A percentile compares a stretch with the other conserved stretches of the same genome.
These are phyloP conservation scores for Ustilago vetiveriae DNA, from an alignment of 1,284 basidiomycete species.

Conservation along the genomic window DNA sequence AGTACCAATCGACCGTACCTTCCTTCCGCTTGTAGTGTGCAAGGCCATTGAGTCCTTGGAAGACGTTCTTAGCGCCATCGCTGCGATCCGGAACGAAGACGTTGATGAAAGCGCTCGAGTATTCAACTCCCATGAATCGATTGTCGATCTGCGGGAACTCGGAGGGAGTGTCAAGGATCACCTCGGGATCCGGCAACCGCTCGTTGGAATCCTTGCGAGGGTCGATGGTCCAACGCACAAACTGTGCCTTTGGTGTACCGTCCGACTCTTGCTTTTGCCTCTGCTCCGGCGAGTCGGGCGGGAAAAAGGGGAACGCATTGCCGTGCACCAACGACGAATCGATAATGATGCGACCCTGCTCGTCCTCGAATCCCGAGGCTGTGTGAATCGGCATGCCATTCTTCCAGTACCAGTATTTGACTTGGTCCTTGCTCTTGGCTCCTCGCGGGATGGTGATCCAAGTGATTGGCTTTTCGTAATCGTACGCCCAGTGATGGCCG, in stretches of 20 bases:
- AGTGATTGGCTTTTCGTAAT: conserved; percentile 28
- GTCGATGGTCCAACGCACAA: conserved; percentile 35
- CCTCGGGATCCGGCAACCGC: conserved; percentile 23
- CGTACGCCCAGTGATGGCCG: conserved; percentile 31
- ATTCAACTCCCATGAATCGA: conserved; percentile 30
- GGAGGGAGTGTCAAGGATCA: conserved; percentile 33
- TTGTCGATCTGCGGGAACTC: conserved; percentile 43
- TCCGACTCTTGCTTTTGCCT: conserved; percentile 18
- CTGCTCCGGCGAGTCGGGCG: conserved; percentile 25
- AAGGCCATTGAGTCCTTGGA: conserved; percentile 33
- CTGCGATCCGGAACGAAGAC: conserved; percentile 28
- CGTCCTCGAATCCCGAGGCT: conserved; percentile 21
- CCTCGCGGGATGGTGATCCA: conserved; percentile 34
- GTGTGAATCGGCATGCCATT: conserved; percentile 38
- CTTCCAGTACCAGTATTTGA: conserved; percentile 40
- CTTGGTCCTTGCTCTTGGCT: conserved; percentile 34
- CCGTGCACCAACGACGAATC: conserved; percentile 28
- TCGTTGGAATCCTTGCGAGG: conserved; percentile 29
- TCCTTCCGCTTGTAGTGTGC: conserved; percentile 28
- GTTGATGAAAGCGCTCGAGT: conserved; percentile 30
- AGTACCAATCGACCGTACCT: conserved; percentile 24
- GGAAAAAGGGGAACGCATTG: conserved; percentile 35
- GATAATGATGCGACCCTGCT: conserved; percentile 31
- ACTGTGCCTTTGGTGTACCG: conserved; percentile 23
- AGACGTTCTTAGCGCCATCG: conserved; percentile 34